Evolutionary conservation across 257 asterid species (phyloP).

Genomic region (Solanum stenotomum): DNA sequence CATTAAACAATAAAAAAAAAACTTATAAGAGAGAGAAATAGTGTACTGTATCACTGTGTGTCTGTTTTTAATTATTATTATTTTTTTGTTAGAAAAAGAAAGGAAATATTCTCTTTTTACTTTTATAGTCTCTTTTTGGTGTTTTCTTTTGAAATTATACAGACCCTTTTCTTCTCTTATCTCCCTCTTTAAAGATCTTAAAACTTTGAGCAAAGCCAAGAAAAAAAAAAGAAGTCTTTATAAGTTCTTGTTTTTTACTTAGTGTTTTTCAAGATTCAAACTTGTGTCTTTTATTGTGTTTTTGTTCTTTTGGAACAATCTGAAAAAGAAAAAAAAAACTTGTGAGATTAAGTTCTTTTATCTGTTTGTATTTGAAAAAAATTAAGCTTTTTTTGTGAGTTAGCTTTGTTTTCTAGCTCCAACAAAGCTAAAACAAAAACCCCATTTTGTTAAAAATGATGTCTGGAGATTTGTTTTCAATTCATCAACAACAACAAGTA

Average conservation of each 20-base stretch:
- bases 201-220: background rate
- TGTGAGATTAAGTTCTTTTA: constrained; percentile 13
- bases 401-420: constrained; percentile 27
- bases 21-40: constrained; percentile 4
- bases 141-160: constrained; percentile 48
- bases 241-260: constrained; percentile 28
- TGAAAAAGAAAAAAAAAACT: background rate
- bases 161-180: constrained; percentile 19
- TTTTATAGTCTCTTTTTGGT: constrained; percentile 38
- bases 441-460: constrained; percentile 33
- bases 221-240: background rate
- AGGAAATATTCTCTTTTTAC: constrained; percentile 48
- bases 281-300: constrained; percentile 4
- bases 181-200: constrained; percentile 16
- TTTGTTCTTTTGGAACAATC: constrained; percentile 32
- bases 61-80: background rate
- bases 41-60: constrained; percentile 3
- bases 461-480: constrained; percentile 69
- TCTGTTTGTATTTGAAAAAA: constrained; percentile 47
- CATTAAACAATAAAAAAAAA: constrained; percentile 4
- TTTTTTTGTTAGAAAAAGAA: constrained; percentile 21
- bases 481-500: constrained; percentile 14
- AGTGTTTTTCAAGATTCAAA: constrained; percentile 13
- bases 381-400: background rate
- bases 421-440: constrained; percentile 9